A percentile compares a stretch with the other conserved stretches of the same genome.
These are phyloP conservation scores for Cyberlindnera veronae DNA, from an alignment of 805 yeast genomes.

Conservation along the genomic window DNA sequence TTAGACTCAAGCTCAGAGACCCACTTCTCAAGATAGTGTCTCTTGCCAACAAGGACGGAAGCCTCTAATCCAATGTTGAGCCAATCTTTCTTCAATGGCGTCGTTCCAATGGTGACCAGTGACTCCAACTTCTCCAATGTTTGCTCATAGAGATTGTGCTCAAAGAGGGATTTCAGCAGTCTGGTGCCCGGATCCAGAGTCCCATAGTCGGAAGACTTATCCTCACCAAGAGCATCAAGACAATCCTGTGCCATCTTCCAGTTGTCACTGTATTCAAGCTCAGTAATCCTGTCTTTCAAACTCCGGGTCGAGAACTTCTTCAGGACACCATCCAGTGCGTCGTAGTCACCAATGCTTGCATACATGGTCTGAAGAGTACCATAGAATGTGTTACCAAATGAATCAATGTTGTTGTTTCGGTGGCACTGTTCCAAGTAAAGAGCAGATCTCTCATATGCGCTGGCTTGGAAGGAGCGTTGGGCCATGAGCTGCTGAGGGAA, in stretches of 20 bases:
- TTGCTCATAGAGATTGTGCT: constrained; percentile 72
- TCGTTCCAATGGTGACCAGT: constrained; percentile 6
- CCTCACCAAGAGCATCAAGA: constrained; percentile 59
- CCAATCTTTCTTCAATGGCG: constrained; percentile 42
- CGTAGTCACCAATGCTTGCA: constrained; percentile 83
- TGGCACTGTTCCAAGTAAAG: constrained; percentile 78
- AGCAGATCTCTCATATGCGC: constrained; percentile 83
- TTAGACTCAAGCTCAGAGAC: constrained; percentile 44
- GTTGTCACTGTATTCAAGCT: constrained; percentile 78
- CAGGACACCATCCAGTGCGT: constrained; percentile 83
- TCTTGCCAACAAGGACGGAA: constrained; percentile 61
- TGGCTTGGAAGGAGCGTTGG: constrained; percentile 73
- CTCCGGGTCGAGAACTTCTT: constrained; percentile 66
- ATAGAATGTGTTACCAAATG: constrained; percentile 36
- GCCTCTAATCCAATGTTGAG: constrained; percentile 70
- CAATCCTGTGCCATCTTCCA: constrained; percentile 89
- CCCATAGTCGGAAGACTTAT: constrained; percentile 27
- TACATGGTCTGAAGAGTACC: constrained; percentile 72
- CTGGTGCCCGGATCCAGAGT: constrained; percentile 40
- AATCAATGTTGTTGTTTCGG: constrained; percentile 34
- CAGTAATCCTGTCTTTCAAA: constrained; percentile 70
- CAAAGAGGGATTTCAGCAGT: constrained; percentile 64
- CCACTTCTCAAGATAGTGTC: constrained; percentile 55
- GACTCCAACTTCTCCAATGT: constrained; percentile 22
- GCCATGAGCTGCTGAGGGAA: constrained; percentile 75